Evolutionary conservation across 495 filamentous ascomycete genomes (phyloP).

Genomic region (Astrocystis sublimbata): DNA sequence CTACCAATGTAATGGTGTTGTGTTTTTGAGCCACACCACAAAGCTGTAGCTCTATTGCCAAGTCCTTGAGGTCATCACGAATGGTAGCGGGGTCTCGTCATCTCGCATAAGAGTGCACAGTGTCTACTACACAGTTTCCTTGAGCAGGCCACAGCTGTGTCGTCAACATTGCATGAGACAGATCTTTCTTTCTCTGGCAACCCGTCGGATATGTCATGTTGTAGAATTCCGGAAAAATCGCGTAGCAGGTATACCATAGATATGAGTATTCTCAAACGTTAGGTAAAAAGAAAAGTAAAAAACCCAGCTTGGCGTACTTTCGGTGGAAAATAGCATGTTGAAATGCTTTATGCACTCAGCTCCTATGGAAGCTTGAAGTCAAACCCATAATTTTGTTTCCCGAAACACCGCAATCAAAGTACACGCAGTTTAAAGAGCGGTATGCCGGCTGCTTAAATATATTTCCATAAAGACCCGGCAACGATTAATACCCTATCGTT

Average conservation of each 20-base stretch:
- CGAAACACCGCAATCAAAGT: background rate
- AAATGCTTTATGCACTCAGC: too few relatives aligned
- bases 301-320: too few relatives aligned
- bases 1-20: too few relatives aligned
- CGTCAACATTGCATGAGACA: background rate
- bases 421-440: background rate
- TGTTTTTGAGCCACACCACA: background rate
- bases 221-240: too few relatives aligned
- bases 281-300: too few relatives aligned
- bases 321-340: too few relatives aligned
- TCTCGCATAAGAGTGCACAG: background rate
- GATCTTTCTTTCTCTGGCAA: too few relatives aligned
- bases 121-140: background rate
- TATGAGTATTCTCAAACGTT: too few relatives aligned
- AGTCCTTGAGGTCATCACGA: slow-evolving; percentile 1
- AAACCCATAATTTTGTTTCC: too few relatives aligned
- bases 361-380: too few relatives aligned
- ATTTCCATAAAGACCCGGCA: background rate
- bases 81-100: background rate
- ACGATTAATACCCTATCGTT: background rate
- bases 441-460: background rate
- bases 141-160: background rate
- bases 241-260: too few relatives aligned
- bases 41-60: background rate
- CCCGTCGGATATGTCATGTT: background rate